Base-by-base conservation (phyloP, 257 asterid species). In the Anisodus acutangulus region DNA sequence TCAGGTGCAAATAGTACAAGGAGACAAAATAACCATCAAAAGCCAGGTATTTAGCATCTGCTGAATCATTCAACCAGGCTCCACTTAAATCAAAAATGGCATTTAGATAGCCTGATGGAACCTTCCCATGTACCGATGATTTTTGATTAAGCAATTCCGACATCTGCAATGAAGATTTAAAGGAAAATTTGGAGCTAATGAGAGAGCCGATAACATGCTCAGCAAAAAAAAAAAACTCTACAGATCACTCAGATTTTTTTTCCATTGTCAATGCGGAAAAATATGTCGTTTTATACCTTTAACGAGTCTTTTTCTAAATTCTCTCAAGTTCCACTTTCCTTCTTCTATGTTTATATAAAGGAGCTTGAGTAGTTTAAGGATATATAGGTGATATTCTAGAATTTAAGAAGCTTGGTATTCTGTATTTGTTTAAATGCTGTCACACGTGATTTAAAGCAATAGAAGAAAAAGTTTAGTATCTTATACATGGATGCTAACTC, bases 11-110 rank as follows among this genome's bases (percentile, higher is more conserved):
- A 89, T 93, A 85, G 89, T 92, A 96, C 74, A 96, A 93, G 53
- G 98, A 92, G 84, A 96, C 93, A 88, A 93, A 96, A 89, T 93
- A 94, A 88, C 97, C 99, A 90, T 96, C 99, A 80, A 93, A 93
- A 5, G 97, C 98, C 10, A 96, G 94, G 86, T 92, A 87, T 83
- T 93, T 92, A 83, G 97, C 95, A 47, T 96, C 98, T 2, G 92
- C 92, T 72, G 97, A 92, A 92, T 96, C 99, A 79, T 91, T 96
- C 80, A 96, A 87, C 99, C 99, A 96, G 72, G 97, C 88, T 85
- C 99, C 99, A 39, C 88, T 96, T 87, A 96, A 89, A 91, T 94
- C 98, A 80, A 96, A 96, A 64, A 93, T 86, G 79, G 98, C 93
- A 90, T 94, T 94, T 66, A 91, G 91, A 91, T 92, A 94, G 53